These are phyloP conservation scores for Monilinia laxa DNA, from an alignment of 2,329 filamentous ascomycete species.

Conservation along the genomic window DNA sequence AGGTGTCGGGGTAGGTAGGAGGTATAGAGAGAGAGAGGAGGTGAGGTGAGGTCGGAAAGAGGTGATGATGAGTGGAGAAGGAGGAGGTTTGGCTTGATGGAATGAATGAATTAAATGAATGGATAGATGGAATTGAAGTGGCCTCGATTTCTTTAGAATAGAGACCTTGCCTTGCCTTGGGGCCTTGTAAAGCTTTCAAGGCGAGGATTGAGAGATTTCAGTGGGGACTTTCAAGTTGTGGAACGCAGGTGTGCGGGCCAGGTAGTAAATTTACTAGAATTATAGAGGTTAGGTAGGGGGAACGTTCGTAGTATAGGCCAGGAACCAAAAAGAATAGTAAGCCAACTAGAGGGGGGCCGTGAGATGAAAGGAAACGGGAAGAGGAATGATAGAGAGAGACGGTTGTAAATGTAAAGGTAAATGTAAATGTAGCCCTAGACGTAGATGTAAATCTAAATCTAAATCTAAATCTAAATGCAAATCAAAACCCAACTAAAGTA, in stretches of 20 bases:
- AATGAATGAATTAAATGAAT: conserved; percentile 16
- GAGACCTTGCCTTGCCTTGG: conserved; percentile 11
- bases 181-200: conserved; percentile 20
- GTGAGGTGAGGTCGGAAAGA: conserved; percentile 13
- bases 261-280: conserved; percentile 1
- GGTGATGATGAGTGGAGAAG: not conserved
- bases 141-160: conserved; percentile 14
- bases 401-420: not conserved
- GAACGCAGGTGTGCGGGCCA: conserved; percentile 10
- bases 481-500: too few species aligned
- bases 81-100: conserved; percentile 2
- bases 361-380: conserved; percentile 6
- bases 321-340: conserved; percentile 1
- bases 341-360: not conserved
- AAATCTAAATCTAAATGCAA: not conserved
- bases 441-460: too few species aligned
- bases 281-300: conserved; percentile 12
- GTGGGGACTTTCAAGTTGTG: conserved; percentile 12
- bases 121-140: conserved; percentile 13
- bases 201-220: conserved; percentile 6
- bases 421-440: too few species aligned
- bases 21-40: not conserved
- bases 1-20: conserved; percentile 14
- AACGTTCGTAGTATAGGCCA: conserved; percentile 11
- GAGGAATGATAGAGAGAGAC: not conserved